A percentile compares a stretch with the other conserved stretches of the same genome.
These are phyloP conservation scores for Hippophae tibetana DNA, from an alignment of 306 rosid genomes.

Conservation along the genomic window DNA sequence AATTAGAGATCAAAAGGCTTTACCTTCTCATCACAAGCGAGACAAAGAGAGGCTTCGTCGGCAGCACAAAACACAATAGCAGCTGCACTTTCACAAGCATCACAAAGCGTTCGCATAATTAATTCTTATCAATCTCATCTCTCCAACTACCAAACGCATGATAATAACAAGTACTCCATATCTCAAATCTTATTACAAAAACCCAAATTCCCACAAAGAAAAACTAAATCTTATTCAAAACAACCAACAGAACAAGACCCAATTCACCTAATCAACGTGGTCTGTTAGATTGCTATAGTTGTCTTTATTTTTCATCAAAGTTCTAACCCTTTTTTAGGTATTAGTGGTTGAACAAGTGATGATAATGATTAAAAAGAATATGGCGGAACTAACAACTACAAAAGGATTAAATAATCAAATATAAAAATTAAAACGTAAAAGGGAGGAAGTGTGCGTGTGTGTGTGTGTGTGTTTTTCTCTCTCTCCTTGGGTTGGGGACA, in stretches of 20 bases:
- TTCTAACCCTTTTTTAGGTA: not conserved
- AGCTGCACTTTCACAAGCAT: slow-evolving; percentile 92
- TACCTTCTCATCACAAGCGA: slow-evolving; percentile 87
- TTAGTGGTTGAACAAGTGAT: slow-evolving; percentile 14
- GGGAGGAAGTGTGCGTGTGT: not conserved
- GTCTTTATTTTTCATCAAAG: not conserved
- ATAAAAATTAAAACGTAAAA: slow-evolving; percentile 14
- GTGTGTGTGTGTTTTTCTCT: slow-evolving; percentile 2
- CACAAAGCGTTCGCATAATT: slow-evolving; percentile 97
- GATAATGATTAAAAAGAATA: slow-evolving; percentile 19
- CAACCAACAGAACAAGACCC: slow-evolving; percentile 33
- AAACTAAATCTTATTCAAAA: slow-evolving; percentile 1
- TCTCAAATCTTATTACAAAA: slow-evolving; percentile 11
- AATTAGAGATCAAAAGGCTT: not conserved
- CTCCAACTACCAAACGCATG: slow-evolving; percentile 26
- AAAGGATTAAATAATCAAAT: not conserved
- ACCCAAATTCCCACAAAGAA: not conserved
- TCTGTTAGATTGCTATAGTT: not conserved
- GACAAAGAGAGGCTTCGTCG: slow-evolving; percentile 96
- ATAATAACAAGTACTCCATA: slow-evolving; percentile 15
- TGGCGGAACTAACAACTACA: slow-evolving; percentile 9
- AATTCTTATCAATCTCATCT: slow-evolving; percentile 50
- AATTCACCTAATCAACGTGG: slow-evolving; percentile 16
- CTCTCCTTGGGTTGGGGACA: not conserved
- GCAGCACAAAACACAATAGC: slow-evolving; percentile 97